phyloP scores from a whole-genome alignment of 148 eudicot species.

The Chenopodium berlandieri region DNA sequence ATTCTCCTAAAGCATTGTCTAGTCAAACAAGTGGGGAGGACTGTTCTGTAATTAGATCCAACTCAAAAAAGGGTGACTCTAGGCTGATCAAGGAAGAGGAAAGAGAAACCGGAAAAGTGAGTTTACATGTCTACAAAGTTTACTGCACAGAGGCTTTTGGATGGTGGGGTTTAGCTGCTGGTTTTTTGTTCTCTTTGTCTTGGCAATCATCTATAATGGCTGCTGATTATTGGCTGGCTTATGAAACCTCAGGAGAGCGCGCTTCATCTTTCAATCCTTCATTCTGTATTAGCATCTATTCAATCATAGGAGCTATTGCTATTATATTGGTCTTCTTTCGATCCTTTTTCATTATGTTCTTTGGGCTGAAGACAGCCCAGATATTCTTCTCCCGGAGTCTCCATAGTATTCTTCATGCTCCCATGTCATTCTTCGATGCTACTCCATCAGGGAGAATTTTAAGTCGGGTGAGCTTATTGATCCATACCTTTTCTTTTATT shows the following conservation, averaged over 20 bases:
- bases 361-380: conserved; percentile 82
- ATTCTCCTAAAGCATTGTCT: conserved; percentile 32
- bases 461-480: conserved; percentile 62
- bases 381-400: conserved; percentile 64
- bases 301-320: conserved; percentile 52
- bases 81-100: conserved; percentile 91
- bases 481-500: not conserved
- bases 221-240: conserved; percentile 91
- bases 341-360: conserved; percentile 38
- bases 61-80: conserved; percentile 43
- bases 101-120: conserved; percentile 75
- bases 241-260: conserved; percentile 63
- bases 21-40: conserved; percentile 41
- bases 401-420: conserved; percentile 76
- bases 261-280: conserved; percentile 57
- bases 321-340: conserved; percentile 45
- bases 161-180: conserved; percentile 71
- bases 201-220: conserved; percentile 82
- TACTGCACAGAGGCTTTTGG: conserved; percentile 91
- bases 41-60: conserved; percentile 30
- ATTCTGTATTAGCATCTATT: conserved; percentile 62
- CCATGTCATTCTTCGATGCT: conserved; percentile 96
- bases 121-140: conserved; percentile 60
- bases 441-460: conserved; percentile 97
- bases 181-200: conserved; percentile 40